Base-by-base conservation (phyloP, 2,329 filamentous ascomycete genomes). In the Podosphaera fusca region DNA sequence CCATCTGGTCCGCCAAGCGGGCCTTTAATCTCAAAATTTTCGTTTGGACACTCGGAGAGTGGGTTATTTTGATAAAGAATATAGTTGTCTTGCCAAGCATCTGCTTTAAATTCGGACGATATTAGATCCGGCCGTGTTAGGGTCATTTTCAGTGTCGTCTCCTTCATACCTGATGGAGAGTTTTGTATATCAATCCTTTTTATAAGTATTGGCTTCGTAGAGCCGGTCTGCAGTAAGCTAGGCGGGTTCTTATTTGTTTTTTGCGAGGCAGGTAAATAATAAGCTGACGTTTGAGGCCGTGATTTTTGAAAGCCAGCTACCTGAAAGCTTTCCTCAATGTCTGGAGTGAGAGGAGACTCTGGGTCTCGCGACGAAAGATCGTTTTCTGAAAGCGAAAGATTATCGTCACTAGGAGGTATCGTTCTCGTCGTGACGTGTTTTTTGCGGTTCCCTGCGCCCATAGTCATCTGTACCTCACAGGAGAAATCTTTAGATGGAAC, bases 141-240 rank as follows among this genome's bases (percentile, higher is more conserved):
- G 0, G 90, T 96, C 88, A 96, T 94, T 54, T 89, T 85, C 54
- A 96, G 71, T 2, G 92, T 96, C 89, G 95, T 95, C 69, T 96
- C 89, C 38, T 89, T 78, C 57, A 79, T 83, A 38, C 76, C 75
- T 0, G 75, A 71, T 4, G 73, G 74, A 53, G 79, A 76, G 9
- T 72, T 69, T 63, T 76, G 71, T 34, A 66, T 60, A 55, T 73
- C 69, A 7, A 66, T 58, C 38, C 63, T 63, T 57, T 66, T 67
- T 9, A 63, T 57, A 31, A 65, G 7, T 5, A 56, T 57, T 10
- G 65, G 63, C 45, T 62, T 67, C 34, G 55, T 60, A 49, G 60
- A 62, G 9, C 62, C 57, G 59, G 64, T 60, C 42, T 66, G 67
- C 3, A 70, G 65, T n/a, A 64, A 62, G 59, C 70, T 70, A 1